Conservation (phyloP, 306 rosid genomes). For the Erythrophleum fordii region DNA sequence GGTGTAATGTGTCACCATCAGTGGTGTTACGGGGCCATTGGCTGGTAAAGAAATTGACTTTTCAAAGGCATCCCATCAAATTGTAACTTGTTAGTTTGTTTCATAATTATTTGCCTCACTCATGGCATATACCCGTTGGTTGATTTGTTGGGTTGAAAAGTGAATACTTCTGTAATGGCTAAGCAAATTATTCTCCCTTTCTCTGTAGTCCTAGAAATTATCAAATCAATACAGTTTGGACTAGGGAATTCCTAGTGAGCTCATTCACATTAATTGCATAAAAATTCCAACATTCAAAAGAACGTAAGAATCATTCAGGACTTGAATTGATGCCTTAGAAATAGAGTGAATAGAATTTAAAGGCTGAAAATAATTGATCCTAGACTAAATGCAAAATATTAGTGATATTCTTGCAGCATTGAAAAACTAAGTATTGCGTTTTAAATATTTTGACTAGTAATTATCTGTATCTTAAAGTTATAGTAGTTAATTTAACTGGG, state of each 20-base stretch:
- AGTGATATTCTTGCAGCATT: not conserved
- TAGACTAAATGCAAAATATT: not conserved
- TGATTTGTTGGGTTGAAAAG: not conserved
- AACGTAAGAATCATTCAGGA: not conserved
- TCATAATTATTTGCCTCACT: not conserved
- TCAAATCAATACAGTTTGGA: not conserved
- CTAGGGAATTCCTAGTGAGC: not conserved
- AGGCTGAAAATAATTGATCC: not conserved
- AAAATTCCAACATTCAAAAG: not conserved
- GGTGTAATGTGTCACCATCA: not conserved
- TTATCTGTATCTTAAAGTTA: not conserved
- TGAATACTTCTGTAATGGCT: not conserved
- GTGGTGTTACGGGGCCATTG: not conserved
- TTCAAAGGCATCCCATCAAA: not conserved
- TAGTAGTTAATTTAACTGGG: not conserved
- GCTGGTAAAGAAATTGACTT: not conserved
- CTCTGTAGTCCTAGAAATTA: not conserved
- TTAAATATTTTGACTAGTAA: not conserved
- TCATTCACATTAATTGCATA: not conserved
- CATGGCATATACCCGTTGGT: not conserved
- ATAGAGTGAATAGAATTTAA: not conserved
- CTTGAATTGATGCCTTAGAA: not conserved
- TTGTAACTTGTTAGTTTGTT: not conserved
- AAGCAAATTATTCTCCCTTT: not conserved
- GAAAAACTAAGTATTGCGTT: not conserved